phyloP scores from a whole-genome alignment of 2,329 filamentous ascomycete species.

The Alternaria brassicae region DNA sequence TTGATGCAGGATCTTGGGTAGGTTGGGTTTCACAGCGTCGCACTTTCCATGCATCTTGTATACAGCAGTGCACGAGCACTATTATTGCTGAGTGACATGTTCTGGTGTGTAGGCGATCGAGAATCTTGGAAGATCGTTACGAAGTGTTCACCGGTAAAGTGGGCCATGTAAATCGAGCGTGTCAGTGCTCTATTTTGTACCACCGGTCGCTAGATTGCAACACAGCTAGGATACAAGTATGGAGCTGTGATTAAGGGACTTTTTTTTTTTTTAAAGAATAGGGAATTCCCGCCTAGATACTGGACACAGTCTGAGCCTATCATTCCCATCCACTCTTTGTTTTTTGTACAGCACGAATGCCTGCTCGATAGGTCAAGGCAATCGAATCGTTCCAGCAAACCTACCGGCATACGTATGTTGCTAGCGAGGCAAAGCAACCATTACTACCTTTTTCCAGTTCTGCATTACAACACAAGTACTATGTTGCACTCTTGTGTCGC shows the following conservation, averaged over 20 bases:
- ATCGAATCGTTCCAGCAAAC: background rate
- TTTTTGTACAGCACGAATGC: background rate
- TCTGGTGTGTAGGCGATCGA: background rate
- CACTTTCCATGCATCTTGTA: background rate
- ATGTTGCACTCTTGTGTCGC: no score
- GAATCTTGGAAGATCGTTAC: background rate
- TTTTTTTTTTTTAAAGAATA: background rate
- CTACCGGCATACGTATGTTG: background rate
- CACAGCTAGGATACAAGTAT: background rate
- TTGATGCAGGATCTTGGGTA: background rate
- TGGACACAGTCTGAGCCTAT: background rate
- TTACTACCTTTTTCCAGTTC: no score
- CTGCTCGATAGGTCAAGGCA: background rate
- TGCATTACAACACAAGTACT: no score
- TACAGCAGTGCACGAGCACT: background rate
- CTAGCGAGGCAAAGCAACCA: no score
- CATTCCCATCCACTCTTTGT: background rate
- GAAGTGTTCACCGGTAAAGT: background rate
- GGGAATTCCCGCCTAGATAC: background rate
- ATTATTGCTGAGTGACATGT: background rate
- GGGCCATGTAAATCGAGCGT: background rate
- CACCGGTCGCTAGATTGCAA: background rate
- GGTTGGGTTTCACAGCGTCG: background rate
- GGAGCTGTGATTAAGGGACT: background rate
- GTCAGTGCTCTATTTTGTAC: background rate